Base-by-base conservation (phyloP, 108 stramenopile species). In the Cyclotella kingstonii region DNA sequence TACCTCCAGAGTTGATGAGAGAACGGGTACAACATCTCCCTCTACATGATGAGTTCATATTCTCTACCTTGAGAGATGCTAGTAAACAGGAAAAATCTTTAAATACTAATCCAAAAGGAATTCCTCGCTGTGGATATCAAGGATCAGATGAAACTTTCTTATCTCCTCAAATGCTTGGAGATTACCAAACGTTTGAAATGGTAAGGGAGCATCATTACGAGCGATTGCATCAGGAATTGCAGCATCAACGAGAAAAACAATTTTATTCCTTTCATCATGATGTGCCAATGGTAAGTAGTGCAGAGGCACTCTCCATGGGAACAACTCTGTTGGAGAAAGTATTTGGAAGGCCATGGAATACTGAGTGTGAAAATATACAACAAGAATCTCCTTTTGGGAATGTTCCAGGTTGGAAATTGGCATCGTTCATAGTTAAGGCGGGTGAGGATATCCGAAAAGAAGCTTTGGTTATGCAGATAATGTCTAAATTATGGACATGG, bases 401-500 rank as follows among this genome's bases (percentile, higher is more conserved):
- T 45, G 73, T 87, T 23, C 56, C 82, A 21, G 89, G 89, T 7
- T 94, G 93, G 93, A 75, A 76, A 45, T 74, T 91, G 22, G 87
- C 90, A 2, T 86, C 89, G 8, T 89, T 94, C 53, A 89, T 89
- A 53, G 75, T 94, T 55, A 94, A 94, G 54, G 87, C 87, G 15
- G 93, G 93, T 27, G 93, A 94, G 78, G 93, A 94, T 56, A 90
- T 94, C 69, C 86, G 93, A 11, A 72, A 78, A 57, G 93, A 94
- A 69, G 87, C 89, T 18, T 66, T 94, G 10, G 89, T 94, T 21
- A 94, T 94, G 93, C 89, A 90, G 66, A 73, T 87, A 0, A 87
- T 90, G 55, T 60, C 82, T 35, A 86, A 88, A 54, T 39, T 93
- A 15, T 83, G 81, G 48, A 68, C 74, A 7, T 90, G 87, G 89